Evolutionary conservation across 2,329 filamentous ascomycete genomes (phyloP).

Genomic region (Botrytis galanthina): DNA sequence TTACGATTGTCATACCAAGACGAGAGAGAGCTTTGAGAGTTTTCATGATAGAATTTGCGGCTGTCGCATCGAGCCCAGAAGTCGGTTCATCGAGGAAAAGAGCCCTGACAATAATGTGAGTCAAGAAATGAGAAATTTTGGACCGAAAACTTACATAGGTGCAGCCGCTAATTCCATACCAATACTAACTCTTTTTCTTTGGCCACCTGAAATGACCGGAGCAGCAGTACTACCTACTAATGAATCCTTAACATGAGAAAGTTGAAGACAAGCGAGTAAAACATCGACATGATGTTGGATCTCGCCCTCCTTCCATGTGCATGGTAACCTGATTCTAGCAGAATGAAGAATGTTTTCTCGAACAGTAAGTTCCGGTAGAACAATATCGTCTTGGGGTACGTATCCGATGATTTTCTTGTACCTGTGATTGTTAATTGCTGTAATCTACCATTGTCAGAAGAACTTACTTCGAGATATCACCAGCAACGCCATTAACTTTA

Average conservation of each 20-base stretch:
- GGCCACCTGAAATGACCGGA: conserved; percentile 60
- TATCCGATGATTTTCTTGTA: conserved; percentile 62
- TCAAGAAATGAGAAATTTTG: background rate
- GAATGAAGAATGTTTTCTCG: conserved; percentile 62
- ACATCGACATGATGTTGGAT: conserved; percentile 54
- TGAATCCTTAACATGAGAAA: conserved; percentile 43
- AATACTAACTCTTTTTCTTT: conserved; percentile 62
- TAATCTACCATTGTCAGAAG: background rate
- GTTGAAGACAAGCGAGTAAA: conserved; percentile 53
- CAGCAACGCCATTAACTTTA: conserved; percentile 47
- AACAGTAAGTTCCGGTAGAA: conserved; percentile 58
- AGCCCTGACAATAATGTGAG: conserved; percentile 36
- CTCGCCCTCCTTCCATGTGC: conserved; percentile 49
- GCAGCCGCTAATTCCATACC: conserved; percentile 57
- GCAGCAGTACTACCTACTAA: conserved; percentile 57
- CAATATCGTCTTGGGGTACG: conserved; percentile 60
- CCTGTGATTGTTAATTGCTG: conserved; percentile 30
- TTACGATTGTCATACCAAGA: conserved; percentile 53
- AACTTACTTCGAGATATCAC: conserved; percentile 34
- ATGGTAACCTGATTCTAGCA: conserved; percentile 52
- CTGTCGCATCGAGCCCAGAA: conserved; percentile 60
- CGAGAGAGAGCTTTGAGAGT: conserved; percentile 61
- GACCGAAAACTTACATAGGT: conserved; percentile 41
- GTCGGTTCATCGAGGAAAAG: conserved; percentile 63
- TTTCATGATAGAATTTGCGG: conserved; percentile 60